Conservation (phyloP, 2,329 filamentous ascomycete genomes). For the Phaeosphaeria sp. region DNA sequence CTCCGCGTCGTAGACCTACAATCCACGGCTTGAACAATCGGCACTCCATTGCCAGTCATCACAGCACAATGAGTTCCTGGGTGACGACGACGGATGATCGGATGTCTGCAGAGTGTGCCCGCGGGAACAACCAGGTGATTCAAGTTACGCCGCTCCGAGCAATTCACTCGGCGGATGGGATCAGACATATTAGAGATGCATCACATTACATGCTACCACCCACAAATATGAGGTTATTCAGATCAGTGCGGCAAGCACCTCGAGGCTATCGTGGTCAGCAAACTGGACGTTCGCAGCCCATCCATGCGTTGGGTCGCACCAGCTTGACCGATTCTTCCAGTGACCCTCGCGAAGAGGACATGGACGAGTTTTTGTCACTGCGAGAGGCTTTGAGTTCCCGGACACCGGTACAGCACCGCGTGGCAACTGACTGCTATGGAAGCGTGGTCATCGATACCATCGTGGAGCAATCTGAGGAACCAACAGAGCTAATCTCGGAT, state of each 20-base stretch:
- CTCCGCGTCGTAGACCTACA: neutral
- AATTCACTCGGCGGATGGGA: neutral
- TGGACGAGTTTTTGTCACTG: neutral
- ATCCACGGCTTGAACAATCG: neutral
- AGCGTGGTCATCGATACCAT: neutral
- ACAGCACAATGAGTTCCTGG: neutral
- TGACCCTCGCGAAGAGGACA: neutral
- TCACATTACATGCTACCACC: neutral
- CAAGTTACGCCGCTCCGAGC: neutral
- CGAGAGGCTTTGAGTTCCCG: neutral
- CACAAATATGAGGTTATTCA: neutral
- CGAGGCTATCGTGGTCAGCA: too few species aligned
- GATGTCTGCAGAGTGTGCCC: neutral
- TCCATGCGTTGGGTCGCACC: neutral
- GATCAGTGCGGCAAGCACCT: neutral
- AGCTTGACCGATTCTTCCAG: neutral
- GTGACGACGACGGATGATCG: neutral
- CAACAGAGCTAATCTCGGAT: neutral
- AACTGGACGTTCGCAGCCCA: too few species aligned
- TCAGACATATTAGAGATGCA: neutral
- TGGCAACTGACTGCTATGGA: neutral
- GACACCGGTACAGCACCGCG: neutral
- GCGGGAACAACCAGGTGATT: too few species aligned
- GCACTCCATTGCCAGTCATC: neutral
- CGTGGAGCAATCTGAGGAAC: neutral